phyloP scores from a whole-genome alignment of 495 filamentous ascomycete species.

The Penicillium angulare region DNA sequence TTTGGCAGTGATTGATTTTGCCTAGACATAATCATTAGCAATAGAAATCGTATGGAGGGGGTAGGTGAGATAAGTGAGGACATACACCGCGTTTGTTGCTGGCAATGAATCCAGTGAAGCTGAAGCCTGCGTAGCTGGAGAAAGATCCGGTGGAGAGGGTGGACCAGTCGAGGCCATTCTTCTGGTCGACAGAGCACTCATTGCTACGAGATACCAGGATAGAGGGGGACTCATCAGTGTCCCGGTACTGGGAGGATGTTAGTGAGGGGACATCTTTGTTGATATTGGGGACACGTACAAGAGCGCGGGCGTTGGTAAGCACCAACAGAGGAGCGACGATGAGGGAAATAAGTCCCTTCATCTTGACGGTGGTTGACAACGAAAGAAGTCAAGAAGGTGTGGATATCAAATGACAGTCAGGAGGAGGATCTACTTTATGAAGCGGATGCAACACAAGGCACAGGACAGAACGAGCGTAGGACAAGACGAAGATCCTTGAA shows the following conservation, averaged over 20 bases:
- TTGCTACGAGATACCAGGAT: too few species aligned
- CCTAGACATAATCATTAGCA: constrained; percentile 13
- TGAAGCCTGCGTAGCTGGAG: constrained; percentile 64
- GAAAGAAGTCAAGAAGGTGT: neutral
- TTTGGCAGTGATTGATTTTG: constrained; percentile 25
- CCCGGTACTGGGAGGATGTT: too few species aligned
- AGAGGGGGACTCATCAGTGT: too few species aligned
- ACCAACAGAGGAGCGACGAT: neutral
- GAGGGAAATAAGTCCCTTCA: neutral
- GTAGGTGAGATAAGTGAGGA: too few species aligned
- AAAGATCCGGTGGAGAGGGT: constrained; percentile 63
- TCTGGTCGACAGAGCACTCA: too few species aligned
- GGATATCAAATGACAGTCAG: neutral
- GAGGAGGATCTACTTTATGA: too few species aligned
- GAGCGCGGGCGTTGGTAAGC: too few species aligned
- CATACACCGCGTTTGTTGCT: constrained; percentile 47
- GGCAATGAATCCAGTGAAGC: constrained; percentile 71
- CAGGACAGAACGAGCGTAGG: too few species aligned
- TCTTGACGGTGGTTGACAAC: neutral
- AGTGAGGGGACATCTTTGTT: too few species aligned
- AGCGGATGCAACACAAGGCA: too few species aligned
- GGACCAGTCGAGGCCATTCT: constrained; percentile 67
- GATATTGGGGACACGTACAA: too few species aligned
- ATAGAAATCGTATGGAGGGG: too few species aligned
- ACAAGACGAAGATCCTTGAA: constrained; percentile 1